These are phyloP conservation scores for Penicillium sp. DNA, from an alignment of 2,329 filamentous ascomycete species.

Conservation along the genomic window DNA sequence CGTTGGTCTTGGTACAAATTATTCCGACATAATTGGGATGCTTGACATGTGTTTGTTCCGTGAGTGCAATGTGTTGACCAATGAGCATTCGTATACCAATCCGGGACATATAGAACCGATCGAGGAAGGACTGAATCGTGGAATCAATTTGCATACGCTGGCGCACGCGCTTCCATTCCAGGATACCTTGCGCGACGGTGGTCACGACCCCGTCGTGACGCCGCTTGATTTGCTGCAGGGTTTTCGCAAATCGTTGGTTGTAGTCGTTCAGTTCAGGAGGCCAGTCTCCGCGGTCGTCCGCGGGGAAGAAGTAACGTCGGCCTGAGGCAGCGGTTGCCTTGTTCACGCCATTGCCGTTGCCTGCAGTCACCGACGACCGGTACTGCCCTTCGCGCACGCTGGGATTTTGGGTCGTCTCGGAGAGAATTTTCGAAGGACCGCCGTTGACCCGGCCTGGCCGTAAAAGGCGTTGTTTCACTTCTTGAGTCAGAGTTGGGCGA, in stretches of 20 bases:
- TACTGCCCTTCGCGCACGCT: constrained; percentile 86
- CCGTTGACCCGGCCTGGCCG: constrained; percentile 52
- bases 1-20: constrained; percentile 98
- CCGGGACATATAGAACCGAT: constrained; percentile 99
- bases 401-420: constrained; percentile 85
- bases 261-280: constrained; percentile 92
- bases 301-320: constrained; percentile 85
- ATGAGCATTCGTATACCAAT: constrained; percentile 99
- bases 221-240: constrained; percentile 90
- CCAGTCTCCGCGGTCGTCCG: constrained; percentile 87
- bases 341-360: constrained; percentile 53
- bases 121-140: constrained; percentile 95
- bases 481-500: constrained; percentile 72
- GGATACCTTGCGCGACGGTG: constrained; percentile 94
- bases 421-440: constrained; percentile 67
- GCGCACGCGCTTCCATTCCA: constrained; percentile 95
- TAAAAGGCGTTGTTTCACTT: constrained; percentile 78
- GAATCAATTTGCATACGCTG: constrained; percentile 98
- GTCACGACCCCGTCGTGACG: constrained; percentile 96
- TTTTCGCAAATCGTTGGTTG: constrained; percentile 86
- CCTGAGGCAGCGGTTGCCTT: constrained; percentile 50
- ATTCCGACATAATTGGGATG: constrained; percentile 97
- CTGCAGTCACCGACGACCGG: constrained; percentile 48
- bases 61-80: constrained; percentile 95
- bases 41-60: constrained; percentile 84